Conservation (phyloP, 2,329 filamentous ascomycete genomes). For the Talaromyces sp. region DNA sequence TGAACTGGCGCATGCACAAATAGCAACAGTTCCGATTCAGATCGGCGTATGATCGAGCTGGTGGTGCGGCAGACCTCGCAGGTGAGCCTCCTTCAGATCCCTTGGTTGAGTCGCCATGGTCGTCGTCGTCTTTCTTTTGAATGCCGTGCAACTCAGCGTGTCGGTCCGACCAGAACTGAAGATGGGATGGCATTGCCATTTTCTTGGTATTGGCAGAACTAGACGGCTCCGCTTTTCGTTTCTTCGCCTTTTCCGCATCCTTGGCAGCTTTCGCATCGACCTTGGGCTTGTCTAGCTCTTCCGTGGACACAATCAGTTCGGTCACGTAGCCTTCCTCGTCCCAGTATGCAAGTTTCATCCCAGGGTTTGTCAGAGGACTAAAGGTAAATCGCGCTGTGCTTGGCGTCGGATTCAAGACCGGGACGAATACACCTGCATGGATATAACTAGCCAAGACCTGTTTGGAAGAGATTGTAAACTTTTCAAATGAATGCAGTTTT, state of each 20-base stretch:
- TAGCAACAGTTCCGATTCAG: slow-evolving; percentile 55
- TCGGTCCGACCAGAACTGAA: slow-evolving; percentile 67
- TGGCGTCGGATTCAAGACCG: slow-evolving; percentile 57
- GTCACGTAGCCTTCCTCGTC: slow-evolving; percentile 68
- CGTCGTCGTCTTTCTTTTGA: slow-evolving; percentile 27
- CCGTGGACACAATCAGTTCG: slow-evolving; percentile 55
- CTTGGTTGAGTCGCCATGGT: slow-evolving; percentile 5
- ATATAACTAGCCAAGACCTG: slow-evolving; percentile 69
- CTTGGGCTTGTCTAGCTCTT: slow-evolving; percentile 38
- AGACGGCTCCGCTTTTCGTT: slow-evolving; percentile 41
- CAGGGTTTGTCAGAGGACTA: slow-evolving; percentile 62
- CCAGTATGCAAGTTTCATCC: slow-evolving; percentile 68
- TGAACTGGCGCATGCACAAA: slow-evolving; percentile 57
- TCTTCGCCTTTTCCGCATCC: slow-evolving; percentile 42
- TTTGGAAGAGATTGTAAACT: slow-evolving; percentile 72
- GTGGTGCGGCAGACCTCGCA: slow-evolving; percentile 24
- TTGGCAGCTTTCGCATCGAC: slow-evolving; percentile 29
- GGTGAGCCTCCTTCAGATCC: slow-evolving; percentile 10
- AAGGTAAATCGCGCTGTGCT: slow-evolving; percentile 63
- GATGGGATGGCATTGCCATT: slow-evolving; percentile 56
- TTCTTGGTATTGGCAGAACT: slow-evolving; percentile 33
- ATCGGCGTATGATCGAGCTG: slow-evolving; percentile 57
- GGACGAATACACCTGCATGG: slow-evolving; percentile 79
- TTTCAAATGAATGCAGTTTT: slow-evolving; percentile 66
- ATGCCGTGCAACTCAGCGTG: slow-evolving; percentile 62